Evolutionary conservation across 768 basidiomycete genomes (phyloP).

Genomic region (Stropharia rugosoannulata): DNA sequence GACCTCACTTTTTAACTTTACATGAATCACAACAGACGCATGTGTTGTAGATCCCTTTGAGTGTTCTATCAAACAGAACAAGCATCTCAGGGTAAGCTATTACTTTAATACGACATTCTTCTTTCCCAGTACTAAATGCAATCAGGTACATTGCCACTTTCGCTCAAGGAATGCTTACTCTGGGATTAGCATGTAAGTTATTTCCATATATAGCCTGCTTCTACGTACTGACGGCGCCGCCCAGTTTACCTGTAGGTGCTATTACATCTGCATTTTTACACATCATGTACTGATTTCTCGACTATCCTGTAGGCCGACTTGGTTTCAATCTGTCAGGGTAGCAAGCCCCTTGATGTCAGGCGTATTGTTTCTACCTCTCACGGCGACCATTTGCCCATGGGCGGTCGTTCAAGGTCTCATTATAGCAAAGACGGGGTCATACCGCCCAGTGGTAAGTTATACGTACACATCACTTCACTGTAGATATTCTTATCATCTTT

Average conservation of each 20-base stretch:
- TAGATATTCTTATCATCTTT: slow-evolving; percentile 2
- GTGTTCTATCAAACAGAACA: slow-evolving; percentile 11
- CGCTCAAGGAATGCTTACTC: slow-evolving; percentile 15
- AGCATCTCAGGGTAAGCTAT: slow-evolving; percentile 8
- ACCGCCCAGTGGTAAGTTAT: slow-evolving; percentile 23
- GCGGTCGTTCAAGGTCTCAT: slow-evolving; percentile 35
- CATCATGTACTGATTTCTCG: not conserved
- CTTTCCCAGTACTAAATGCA: not conserved
- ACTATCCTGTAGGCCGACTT: slow-evolving; percentile 11
- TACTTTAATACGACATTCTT: not conserved
- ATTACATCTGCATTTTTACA: not conserved
- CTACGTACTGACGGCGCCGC: not conserved
- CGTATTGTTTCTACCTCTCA: slow-evolving; percentile 30
- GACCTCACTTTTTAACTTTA: not conserved
- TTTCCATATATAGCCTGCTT: not conserved
- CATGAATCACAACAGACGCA: not conserved
- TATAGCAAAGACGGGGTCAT: slow-evolving; percentile 21
- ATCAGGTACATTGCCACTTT: slow-evolving; percentile 12
- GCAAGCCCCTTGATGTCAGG: slow-evolving; percentile 34
- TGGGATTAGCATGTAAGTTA: slow-evolving; percentile 12
- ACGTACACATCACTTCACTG: not conserved
- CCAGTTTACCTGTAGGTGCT: slow-evolving; percentile 14
- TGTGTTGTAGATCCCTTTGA: slow-evolving; percentile 11
- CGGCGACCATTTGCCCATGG: slow-evolving; percentile 31
- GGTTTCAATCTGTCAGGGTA: slow-evolving; percentile 37